Conservation (phyloP, 805 yeast species). For the Suhomyces emberorum region DNA sequence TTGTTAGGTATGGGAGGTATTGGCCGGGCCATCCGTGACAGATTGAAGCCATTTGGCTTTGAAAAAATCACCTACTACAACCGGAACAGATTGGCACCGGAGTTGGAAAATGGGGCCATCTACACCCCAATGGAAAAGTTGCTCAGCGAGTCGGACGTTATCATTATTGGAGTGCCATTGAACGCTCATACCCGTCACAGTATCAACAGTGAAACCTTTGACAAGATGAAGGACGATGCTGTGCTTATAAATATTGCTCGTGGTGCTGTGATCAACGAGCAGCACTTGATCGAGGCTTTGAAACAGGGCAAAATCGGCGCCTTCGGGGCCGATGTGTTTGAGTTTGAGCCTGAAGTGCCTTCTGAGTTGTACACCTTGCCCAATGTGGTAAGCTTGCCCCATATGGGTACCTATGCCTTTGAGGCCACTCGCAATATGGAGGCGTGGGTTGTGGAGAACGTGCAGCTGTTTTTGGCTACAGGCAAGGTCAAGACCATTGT, state of each 20-base stretch:
- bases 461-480: conserved; percentile 50
- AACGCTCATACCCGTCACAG: conserved; percentile 68
- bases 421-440: conserved; percentile 84
- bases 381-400: conserved; percentile 78
- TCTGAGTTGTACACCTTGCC: conserved; percentile 59
- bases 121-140: conserved; percentile 73
- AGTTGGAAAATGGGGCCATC: conserved; percentile 64
- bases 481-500: conserved; percentile 75
- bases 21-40: conserved; percentile 74
- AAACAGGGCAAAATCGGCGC: conserved; percentile 62
- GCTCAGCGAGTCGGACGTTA: conserved; percentile 58
- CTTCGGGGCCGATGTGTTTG: conserved; percentile 75
- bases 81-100: conserved; percentile 55
- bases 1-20: conserved; percentile 88
- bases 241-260: conserved; percentile 82
- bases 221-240: conserved; percentile 75
- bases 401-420: conserved; percentile 78
- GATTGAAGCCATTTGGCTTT: conserved; percentile 77
- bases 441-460: conserved; percentile 68
- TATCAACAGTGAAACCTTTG: conserved; percentile 56
- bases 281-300: conserved; percentile 52
- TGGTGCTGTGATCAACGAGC: conserved; percentile 77
- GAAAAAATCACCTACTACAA: conserved; percentile 68
- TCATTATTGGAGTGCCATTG: conserved; percentile 75
- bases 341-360: conserved; percentile 69